A percentile compares a stretch with the other conserved stretches of the same genome.
These are phyloP conservation scores for Musa schizocarpa DNA, from an alignment of 176 grass and related monocot genomes.

Conservation along the genomic window DNA sequence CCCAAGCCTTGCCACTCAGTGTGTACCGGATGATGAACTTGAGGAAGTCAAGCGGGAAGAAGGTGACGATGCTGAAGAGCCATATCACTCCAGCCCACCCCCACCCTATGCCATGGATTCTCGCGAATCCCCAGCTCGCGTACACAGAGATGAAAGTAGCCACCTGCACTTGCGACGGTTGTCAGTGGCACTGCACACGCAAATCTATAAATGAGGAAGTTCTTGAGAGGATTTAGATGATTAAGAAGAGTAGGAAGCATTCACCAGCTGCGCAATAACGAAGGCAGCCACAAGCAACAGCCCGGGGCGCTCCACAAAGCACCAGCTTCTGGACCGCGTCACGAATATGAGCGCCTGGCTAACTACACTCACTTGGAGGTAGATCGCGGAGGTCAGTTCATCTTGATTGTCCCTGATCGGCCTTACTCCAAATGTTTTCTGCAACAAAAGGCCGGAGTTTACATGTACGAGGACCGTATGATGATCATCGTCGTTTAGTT, in stretches of 20 bases:
- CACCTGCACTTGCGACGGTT: background rate
- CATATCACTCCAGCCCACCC: conserved; percentile 53
- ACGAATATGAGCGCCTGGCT: conserved; percentile 85
- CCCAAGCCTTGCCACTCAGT: conserved; percentile 57
- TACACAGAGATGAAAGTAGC: conserved; percentile 57
- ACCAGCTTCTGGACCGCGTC: conserved; percentile 49
- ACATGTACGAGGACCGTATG: background rate
- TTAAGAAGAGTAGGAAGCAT: background rate
- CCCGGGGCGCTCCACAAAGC: conserved; percentile 46
- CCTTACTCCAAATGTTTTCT: conserved; percentile 38
- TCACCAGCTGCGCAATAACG: conserved; percentile 40
- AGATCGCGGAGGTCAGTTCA: conserved; percentile 51
- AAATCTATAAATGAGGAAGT: background rate
- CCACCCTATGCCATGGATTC: conserved; percentile 52
- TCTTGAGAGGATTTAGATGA: background rate
- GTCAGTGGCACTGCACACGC: background rate
- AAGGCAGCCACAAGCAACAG: conserved; percentile 40
- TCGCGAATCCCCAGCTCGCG: conserved; percentile 42
- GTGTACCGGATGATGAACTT: conserved; percentile 68
- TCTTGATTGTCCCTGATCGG: conserved; percentile 30
- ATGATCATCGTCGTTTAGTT: background rate
- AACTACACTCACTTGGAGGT: conserved; percentile 79
- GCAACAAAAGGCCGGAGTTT: background rate
- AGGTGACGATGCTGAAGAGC: conserved; percentile 63
- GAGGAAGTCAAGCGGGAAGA: conserved; percentile 60